Evolutionary conservation across 2,329 filamentous ascomycete genomes (phyloP).

Genomic region (Harringtonia aguacate): DNA sequence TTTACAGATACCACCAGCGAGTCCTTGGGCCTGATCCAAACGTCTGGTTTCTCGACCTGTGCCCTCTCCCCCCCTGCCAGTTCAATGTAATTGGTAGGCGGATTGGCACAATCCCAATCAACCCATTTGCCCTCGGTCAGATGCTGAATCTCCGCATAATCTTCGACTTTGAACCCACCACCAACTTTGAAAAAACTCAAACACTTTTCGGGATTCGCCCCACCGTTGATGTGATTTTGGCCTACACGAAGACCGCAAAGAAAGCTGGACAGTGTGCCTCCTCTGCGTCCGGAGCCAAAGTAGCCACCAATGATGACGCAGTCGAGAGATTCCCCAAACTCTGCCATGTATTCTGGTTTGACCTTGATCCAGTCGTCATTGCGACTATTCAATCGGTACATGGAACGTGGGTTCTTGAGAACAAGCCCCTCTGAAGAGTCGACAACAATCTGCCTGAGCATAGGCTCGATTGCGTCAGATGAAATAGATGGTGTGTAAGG

Average conservation of each 20-base stretch:
- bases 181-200: conserved; percentile 97
- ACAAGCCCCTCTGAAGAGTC: conserved; percentile 85
- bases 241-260: conserved; percentile 78
- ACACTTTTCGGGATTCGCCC: conserved; percentile 60
- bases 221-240: conserved; percentile 50
- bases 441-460: conserved; percentile 72
- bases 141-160: conserved; percentile 75
- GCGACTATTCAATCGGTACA: conserved; percentile 77
- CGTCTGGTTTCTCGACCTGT: conserved; percentile 71
- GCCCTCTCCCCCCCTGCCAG: conserved; percentile 62
- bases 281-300: conserved; percentile 77
- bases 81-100: conserved; percentile 69
- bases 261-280: conserved; percentile 75
- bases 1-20: conserved; percentile 85
- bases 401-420: conserved; percentile 82
- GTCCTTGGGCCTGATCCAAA: conserved; percentile 86
- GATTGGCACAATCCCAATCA: conserved; percentile 68
- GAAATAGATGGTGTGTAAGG: conserved; percentile 54
- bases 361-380: conserved; percentile 98
- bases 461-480: conserved; percentile 64
- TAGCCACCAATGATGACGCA: conserved; percentile 86
- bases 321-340: conserved; percentile 89
- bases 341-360: conserved; percentile 96
- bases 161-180: conserved; percentile 77
- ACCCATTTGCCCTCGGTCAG: conserved; percentile 87